Evolutionary conservation across 2,329 filamentous ascomycete genomes (phyloP), one percentile per base, ranked within the genome.

Genomic region (Fusarium torreyae): DNA sequence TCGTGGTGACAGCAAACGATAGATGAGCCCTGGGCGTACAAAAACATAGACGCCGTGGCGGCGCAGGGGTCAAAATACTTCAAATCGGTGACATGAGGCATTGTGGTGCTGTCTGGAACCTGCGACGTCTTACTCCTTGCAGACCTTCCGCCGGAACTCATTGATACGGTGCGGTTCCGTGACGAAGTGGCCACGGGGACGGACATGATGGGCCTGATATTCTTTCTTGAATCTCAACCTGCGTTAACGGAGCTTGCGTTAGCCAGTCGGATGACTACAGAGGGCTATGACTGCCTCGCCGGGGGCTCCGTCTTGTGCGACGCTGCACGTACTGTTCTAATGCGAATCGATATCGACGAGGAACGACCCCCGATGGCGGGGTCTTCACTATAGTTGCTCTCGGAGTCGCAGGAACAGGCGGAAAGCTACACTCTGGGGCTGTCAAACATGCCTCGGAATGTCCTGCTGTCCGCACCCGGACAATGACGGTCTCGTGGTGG

Each of bases 1-100:
- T 98, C 95, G 81, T 98, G 95, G 75, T 97, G 94, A 33, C 95
- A 90, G 78, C 94, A 96, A 24, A 98, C 86, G 61, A 99, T 90
- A 8, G 90, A 88, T 54, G 90, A 90, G 33, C 93, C 92, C 78
- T 98, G 88, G 24, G 94, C 91, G 80, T 97, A 98, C 26, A 99
- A 87, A 70, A 99, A 92, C 84, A 96, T 92, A 24, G 94, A 93
- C 3, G 92, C 93, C 6, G 96, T 98, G 31, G 96, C 94, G 18
- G 94, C 94, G 79, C 93, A 97, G 60, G 96, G 92, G 73, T 96
- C 92, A 73, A 98, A 94, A 66, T 89, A 87, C 72, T 83, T 85
- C 67, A 83, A 77, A 24, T 85, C 79, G 55, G 83, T 80, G 56
- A 80, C 82, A 43, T 84, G 77, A 58, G 86, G 82, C 83, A 88